phyloP scores from a whole-genome alignment of 2,329 filamentous ascomycete species.

The Allantophomopsis cytisporea region DNA sequence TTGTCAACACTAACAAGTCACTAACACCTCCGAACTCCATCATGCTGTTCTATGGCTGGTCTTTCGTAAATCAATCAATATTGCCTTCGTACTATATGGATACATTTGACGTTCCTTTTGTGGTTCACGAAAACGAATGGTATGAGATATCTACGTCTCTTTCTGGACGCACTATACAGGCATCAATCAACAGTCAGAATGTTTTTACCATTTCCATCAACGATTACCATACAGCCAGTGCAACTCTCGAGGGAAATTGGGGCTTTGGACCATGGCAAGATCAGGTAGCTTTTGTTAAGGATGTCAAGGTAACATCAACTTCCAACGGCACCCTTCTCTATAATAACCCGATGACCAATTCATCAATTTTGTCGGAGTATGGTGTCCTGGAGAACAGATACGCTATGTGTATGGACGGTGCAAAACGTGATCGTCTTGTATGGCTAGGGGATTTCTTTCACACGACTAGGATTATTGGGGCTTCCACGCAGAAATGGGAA shows the following conservation, averaged over 20 bases:
- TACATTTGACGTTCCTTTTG: no score
- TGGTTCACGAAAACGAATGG: no score
- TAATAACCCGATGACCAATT: conserved; percentile 14
- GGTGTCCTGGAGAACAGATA: conserved; percentile 18
- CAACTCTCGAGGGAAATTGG: conserved; percentile 17
- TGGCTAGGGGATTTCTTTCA: conserved; percentile 29
- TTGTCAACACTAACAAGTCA: conserved; percentile 20
- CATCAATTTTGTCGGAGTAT: conserved; percentile 20
- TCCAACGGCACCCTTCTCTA: conserved; percentile 19
- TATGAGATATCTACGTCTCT: no score
- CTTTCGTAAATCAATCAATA: no score
- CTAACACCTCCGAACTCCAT: conserved; percentile 21
- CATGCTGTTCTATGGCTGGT: no score
- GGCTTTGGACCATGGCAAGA: conserved; percentile 27
- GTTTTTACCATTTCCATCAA: conserved; percentile 7
- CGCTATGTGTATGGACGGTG: conserved; percentile 25
- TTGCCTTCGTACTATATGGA: no score
- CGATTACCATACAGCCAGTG: conserved; percentile 3
- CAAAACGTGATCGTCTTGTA: conserved; percentile 25
- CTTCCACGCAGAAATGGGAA: conserved; percentile 21
- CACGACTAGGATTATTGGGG: conserved; percentile 21
- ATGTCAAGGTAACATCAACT: conserved; percentile 17
- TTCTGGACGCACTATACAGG: no score
- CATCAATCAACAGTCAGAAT: conserved; percentile 5
- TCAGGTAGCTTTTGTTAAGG: conserved; percentile 20